Base-by-base conservation (phyloP, 192 early-diverging fungal genomes). In the Umbelopsis vinacea region DNA sequence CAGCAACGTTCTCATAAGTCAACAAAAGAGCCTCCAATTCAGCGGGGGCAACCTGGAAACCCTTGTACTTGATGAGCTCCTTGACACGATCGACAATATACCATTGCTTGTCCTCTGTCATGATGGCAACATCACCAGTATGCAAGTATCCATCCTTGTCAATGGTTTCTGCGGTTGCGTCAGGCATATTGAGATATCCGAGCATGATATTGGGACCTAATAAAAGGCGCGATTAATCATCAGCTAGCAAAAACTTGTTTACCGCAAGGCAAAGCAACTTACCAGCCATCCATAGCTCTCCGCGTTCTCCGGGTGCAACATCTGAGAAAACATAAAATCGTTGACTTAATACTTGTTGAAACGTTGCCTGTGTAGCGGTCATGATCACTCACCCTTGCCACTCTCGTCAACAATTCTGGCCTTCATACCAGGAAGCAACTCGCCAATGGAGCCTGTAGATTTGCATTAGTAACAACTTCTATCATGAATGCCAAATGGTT, bases 1-100 rank as follows among this genome's bases (percentile, higher is more conserved):
- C 92, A 29, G 85, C 81, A 52, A 98, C 81, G 19, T 67, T 50
- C 6, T 66, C 54, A 50, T 66, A n/a, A 11, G 52, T 68, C 21
- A 93, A 70, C 70, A 92, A 68, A 24, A 86, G 69, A 4, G 76
- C 81, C 77, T 92, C 91, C 22, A 93, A 82, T 72, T 93, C 91
- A 12, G 89, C 86, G 40, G 91, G 89, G 2, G 86, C 77, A 63
- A 93, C 88, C 52, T 93, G 90, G 70, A 89, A 84, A 3, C 88
- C 71, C 68, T 93, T 89, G 24, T 69, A 69, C 26, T 72, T 73
- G 57, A 72, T 73, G 46, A 77, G 23, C n/a, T 92, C 91, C 80
- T 92, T 93, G 55, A 90, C 66, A 14, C 96, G 91, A 75, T 92
- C 92, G 10, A 86, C 83, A 33, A 90, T 85, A 73, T 80, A 89